A percentile compares a stretch with the other conserved stretches of the same genome.
Conservation (phyloP, 2,329 filamentous ascomycete species). For the Boeremia lycopersici region DNA sequence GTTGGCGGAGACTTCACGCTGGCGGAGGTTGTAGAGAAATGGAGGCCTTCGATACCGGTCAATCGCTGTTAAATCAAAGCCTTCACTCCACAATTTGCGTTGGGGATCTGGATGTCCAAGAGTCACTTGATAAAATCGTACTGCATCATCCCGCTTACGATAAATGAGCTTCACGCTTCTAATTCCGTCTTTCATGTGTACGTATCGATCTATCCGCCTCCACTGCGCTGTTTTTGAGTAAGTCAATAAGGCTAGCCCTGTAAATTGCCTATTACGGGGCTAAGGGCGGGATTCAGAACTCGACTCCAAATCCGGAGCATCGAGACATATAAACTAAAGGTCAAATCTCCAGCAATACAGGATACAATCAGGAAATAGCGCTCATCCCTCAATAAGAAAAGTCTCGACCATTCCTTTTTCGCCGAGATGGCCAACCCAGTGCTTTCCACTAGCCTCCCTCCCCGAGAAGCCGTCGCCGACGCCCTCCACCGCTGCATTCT, state of each 20-base stretch:
- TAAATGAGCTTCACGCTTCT: no score
- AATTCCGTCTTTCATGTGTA: no score
- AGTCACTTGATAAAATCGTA: neutral
- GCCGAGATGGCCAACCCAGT: slow-evolving; percentile 14
- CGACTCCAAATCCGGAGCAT: neutral
- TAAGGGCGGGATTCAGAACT: neutral
- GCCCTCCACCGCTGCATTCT: slow-evolving; percentile 30
- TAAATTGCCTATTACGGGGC: neutral
- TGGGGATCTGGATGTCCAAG: neutral
- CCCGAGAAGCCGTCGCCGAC: slow-evolving; percentile 32
- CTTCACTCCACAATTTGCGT: neutral
- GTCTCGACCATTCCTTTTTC: neutral
- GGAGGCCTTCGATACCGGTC: slow-evolving; percentile 18
- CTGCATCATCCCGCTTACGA: no score
- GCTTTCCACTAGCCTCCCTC: slow-evolving; percentile 18
- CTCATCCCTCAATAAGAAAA: neutral
- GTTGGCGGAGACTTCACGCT: slow-evolving; percentile 51
- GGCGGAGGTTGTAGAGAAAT: slow-evolving; percentile 20
- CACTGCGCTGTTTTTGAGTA: neutral
- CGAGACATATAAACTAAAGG: neutral
- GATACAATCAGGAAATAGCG: neutral
- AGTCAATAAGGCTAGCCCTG: neutral
- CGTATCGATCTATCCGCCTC: no score
- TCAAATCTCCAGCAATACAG: neutral
- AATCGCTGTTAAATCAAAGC: slow-evolving; percentile 15